A percentile compares a stretch with the other conserved stretches of the same genome.
Evolutionary conservation across 1,284 basidiomycete genomes (phyloP).

Genomic region (Moesziomyces sp.): DNA sequence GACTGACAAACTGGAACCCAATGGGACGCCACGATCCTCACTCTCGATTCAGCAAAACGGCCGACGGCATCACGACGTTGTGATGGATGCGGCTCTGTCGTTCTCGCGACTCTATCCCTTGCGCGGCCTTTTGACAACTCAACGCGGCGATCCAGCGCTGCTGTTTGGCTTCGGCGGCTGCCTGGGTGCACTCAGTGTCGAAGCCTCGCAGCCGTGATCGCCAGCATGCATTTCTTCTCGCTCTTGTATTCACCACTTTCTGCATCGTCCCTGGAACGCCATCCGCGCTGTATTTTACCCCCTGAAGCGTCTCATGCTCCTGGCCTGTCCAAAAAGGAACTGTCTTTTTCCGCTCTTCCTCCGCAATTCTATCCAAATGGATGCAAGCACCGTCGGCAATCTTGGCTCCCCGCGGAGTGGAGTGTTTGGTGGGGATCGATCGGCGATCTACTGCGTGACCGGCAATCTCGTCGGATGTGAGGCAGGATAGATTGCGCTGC

Average conservation of each 20-base stretch:
- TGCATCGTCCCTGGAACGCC: not conserved
- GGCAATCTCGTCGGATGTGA: not conserved
- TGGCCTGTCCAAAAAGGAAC: not conserved
- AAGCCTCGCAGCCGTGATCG: conserved; percentile 5
- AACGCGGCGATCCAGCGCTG: conserved; percentile 11
- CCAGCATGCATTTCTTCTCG: conserved; percentile 4
- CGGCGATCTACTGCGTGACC: not conserved
- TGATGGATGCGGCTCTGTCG: conserved; percentile 25
- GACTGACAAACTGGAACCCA: not conserved
- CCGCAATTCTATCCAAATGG: not conserved
- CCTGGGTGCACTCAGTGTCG: conserved; percentile 16
- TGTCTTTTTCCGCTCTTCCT: not conserved
- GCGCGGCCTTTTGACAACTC: conserved; percentile 5
- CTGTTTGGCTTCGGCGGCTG: conserved; percentile 46
- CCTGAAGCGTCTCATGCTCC: no score
- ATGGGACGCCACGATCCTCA: conserved; percentile 7
- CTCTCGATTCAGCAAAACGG: conserved; percentile 7
- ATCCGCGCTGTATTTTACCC: not conserved
- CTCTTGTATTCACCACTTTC: not conserved
- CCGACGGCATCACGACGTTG: conserved; percentile 9
- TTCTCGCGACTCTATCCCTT: conserved; percentile 44
- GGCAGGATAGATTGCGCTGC: not conserved
- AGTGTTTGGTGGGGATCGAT: not conserved
- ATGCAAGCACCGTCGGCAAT: not conserved
- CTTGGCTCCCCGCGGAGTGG: not conserved